Conservation (phyloP, 345 rosid genomes). For the Triadica sebifera region DNA sequence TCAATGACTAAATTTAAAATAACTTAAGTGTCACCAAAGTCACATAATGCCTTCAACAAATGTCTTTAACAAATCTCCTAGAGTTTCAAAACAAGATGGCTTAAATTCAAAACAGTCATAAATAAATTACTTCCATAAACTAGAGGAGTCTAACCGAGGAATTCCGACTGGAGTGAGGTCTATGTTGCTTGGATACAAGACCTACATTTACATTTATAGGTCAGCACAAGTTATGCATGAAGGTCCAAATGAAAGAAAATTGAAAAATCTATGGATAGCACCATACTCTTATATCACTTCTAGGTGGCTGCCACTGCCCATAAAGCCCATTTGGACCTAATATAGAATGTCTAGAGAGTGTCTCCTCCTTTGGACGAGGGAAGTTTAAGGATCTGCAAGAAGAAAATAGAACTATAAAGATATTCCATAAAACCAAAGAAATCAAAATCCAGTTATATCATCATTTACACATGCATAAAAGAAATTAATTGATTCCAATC, state of each 20-base stretch:
- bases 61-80: conserved; percentile 2
- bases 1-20: not conserved
- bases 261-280: not conserved
- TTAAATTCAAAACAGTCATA: not conserved
- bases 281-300: conserved; percentile 52
- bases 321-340: conserved; percentile 81
- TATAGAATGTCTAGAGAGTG: conserved; percentile 86
- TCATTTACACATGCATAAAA: conserved; percentile 13
- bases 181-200: conserved; percentile 72
- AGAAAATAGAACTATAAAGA: conserved; percentile 17
- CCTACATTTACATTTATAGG: conserved; percentile 40
- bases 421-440: conserved; percentile 1
- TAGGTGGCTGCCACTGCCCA: conserved; percentile 85
- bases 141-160: conserved; percentile 58
- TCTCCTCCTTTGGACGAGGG: conserved; percentile 67
- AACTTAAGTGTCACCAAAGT: not conserved
- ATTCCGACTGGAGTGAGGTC: conserved; percentile 77
- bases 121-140: conserved; percentile 13
- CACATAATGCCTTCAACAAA: conserved; percentile 18
- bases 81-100: not conserved
- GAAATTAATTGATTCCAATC: not conserved
- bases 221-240: conserved; percentile 21
- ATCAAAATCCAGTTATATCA: conserved; percentile 5
- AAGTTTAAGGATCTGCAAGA: conserved; percentile 61
- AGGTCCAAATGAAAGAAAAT: conserved; percentile 11